phyloP scores from a whole-genome alignment of 176 grass and related monocot genomes.

The Musa acuminata region DNA sequence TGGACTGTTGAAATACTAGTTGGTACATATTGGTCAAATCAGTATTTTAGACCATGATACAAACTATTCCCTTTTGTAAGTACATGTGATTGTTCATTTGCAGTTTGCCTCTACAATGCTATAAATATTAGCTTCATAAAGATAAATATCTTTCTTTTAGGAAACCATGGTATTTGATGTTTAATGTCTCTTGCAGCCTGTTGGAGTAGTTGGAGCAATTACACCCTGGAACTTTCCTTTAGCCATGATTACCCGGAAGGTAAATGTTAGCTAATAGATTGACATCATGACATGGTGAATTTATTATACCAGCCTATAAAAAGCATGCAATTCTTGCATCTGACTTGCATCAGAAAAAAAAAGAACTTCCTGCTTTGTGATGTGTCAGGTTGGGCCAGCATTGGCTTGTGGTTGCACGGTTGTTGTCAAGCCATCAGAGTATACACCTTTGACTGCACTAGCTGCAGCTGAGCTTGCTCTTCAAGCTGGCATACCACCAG shows the following conservation, averaged over 20 bases:
- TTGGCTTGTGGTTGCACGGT: conserved; percentile 88
- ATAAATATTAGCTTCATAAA: no score
- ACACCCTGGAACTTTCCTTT: conserved; percentile 99
- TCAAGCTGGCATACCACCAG: conserved; percentile 93
- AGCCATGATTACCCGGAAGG: conserved; percentile 99
- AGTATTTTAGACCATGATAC: background rate
- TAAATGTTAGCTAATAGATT: conserved; percentile 19
- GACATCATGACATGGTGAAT: background rate
- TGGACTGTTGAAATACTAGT: background rate
- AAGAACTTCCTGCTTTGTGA: background rate
- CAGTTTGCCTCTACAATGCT: background rate
- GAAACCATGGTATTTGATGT: background rate
- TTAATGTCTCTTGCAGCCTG: conserved; percentile 47
- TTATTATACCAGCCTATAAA: background rate
- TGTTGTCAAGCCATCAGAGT: conserved; percentile 95
- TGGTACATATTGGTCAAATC: background rate
- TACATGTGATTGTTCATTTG: background rate
- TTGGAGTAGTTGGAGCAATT: conserved; percentile 97
- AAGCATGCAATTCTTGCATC: background rate
- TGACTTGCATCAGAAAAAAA: background rate
- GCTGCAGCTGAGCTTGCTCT: conserved; percentile 96
- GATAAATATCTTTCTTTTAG: conserved; percentile 4
- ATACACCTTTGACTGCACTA: conserved; percentile 89
- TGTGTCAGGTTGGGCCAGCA: conserved; percentile 79
- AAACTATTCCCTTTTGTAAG: background rate